These are phyloP conservation scores for Lanmaoa rubissima DNA, from an alignment of 768 basidiomycete genomes.

Conservation along the genomic window DNA sequence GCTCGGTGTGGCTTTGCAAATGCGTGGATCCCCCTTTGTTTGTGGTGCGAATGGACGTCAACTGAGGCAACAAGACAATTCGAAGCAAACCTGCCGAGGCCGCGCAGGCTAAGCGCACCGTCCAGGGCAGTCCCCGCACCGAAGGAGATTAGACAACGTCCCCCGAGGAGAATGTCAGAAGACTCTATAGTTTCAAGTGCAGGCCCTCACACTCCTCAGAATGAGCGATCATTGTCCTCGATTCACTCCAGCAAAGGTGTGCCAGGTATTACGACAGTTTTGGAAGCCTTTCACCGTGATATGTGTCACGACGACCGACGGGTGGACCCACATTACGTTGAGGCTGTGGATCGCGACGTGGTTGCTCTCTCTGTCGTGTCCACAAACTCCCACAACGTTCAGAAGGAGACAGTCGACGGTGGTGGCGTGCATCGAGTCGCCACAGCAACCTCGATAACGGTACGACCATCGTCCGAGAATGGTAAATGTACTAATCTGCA, in stretches of 20 bases:
- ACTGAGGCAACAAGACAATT: constrained; percentile 39
- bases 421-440: constrained; percentile 25
- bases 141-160: constrained; percentile 9
- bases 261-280: constrained; percentile 31
- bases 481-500: constrained; percentile 20
- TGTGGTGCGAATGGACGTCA: constrained; percentile 52
- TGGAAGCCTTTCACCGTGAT: constrained; percentile 23
- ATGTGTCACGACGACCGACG: constrained; percentile 13
- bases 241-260: constrained; percentile 9
- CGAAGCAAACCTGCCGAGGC: constrained; percentile 38
- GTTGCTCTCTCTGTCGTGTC: background rate
- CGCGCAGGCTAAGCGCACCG: constrained; percentile 32
- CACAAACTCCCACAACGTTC: constrained; percentile 11
- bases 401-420: constrained; percentile 14
- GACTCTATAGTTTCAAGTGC: constrained; percentile 20
- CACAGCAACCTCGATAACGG: constrained; percentile 30
- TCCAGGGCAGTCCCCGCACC: constrained; percentile 11
- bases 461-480: constrained; percentile 19
- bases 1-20: constrained; percentile 46
- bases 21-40: constrained; percentile 46
- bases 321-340: constrained; percentile 16
- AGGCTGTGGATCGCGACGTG: background rate
- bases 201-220: constrained; percentile 23
- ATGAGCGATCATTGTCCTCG: constrained; percentile 12
- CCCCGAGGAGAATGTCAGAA: constrained; percentile 21